Percentiles rank a stretch among this genome's conserved stretches.
These are phyloP conservation scores for Protostelium mycophagum DNA, from an alignment of 78 protist species.

Conservation along the genomic window DNA sequence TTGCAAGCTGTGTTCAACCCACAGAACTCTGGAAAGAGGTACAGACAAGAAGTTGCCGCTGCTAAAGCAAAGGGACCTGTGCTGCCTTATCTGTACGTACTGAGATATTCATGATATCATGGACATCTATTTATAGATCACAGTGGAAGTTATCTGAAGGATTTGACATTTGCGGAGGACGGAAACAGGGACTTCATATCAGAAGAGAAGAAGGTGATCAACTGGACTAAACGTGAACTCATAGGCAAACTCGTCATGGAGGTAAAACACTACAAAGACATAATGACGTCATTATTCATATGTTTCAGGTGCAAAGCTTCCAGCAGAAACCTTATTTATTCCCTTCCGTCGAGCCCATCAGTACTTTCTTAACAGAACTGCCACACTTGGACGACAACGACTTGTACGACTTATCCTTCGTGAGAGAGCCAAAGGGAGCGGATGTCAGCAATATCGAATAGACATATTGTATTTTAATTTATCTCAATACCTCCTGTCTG, in stretches of 20 bases:
- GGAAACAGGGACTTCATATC: constrained; percentile 62
- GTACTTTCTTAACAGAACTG: constrained; percentile 46
- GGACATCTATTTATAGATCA: not conserved
- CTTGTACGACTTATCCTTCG: constrained; percentile 50
- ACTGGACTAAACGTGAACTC: constrained; percentile 58
- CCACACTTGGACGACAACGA: constrained; percentile 33
- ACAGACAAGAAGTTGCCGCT: not conserved
- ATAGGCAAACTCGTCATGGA: constrained; percentile 48
- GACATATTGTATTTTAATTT: no score
- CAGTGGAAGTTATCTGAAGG: constrained; percentile 33
- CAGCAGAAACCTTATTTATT: constrained; percentile 39
- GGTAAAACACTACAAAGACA: not conserved
- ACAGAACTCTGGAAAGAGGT: not conserved
- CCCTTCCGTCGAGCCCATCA: constrained; percentile 70
- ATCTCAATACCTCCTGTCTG: not conserved
- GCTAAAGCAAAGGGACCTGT: not conserved
- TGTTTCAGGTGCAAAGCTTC: constrained; percentile 28
- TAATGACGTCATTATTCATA: not conserved
- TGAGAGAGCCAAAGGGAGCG: constrained; percentile 42
- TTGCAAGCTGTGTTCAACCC: constrained; percentile 1
- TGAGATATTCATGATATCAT: no score
- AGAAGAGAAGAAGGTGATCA: constrained; percentile 34
- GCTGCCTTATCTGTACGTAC: not conserved
- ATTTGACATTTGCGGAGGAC: constrained; percentile 65
- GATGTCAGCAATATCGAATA: not conserved